Conservation (phyloP, 2,329 filamentous ascomycete species). For the Botrytis porri region DNA sequence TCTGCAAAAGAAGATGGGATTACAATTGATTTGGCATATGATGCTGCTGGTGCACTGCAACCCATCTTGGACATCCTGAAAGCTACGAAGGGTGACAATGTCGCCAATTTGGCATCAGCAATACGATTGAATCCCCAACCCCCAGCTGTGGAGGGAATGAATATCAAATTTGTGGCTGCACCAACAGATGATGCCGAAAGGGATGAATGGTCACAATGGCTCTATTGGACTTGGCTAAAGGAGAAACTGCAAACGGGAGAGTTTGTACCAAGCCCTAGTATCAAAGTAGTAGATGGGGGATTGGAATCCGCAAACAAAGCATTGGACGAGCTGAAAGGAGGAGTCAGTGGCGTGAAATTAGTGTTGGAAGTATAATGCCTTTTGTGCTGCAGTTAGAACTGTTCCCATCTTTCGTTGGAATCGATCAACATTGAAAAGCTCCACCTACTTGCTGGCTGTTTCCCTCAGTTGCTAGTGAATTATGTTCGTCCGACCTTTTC, state of each 20-base stretch:
- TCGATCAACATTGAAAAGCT: background rate
- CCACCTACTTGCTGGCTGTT: background rate
- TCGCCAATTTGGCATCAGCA: constrained; percentile 50
- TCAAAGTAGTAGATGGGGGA: constrained; percentile 42
- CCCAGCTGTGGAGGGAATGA: background rate
- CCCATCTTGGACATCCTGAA: constrained; percentile 54
- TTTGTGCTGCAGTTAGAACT: background rate
- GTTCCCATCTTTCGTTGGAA: background rate
- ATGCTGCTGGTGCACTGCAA: constrained; percentile 13
- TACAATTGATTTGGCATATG: constrained; percentile 16
- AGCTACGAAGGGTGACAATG: constrained; percentile 45
- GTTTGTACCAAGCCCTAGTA: constrained; percentile 41
- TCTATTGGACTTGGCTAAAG: constrained; percentile 33
- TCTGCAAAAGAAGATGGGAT: constrained; percentile 22
- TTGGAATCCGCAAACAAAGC: constrained; percentile 37
- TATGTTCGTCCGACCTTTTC: background rate
- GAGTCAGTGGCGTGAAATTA: constrained; percentile 44
- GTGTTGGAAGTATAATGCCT: constrained; percentile 31
- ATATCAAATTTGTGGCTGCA: constrained; percentile 40
- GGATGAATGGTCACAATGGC: constrained; percentile 14
- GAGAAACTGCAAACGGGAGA: constrained; percentile 24
- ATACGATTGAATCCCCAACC: constrained; percentile 52
- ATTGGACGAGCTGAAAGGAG: constrained; percentile 42
- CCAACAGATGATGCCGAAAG: constrained; percentile 49
- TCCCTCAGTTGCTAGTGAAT: background rate